Conservation (phyloP, 2,329 filamentous ascomycete species). For the Phialophora expanda region DNA sequence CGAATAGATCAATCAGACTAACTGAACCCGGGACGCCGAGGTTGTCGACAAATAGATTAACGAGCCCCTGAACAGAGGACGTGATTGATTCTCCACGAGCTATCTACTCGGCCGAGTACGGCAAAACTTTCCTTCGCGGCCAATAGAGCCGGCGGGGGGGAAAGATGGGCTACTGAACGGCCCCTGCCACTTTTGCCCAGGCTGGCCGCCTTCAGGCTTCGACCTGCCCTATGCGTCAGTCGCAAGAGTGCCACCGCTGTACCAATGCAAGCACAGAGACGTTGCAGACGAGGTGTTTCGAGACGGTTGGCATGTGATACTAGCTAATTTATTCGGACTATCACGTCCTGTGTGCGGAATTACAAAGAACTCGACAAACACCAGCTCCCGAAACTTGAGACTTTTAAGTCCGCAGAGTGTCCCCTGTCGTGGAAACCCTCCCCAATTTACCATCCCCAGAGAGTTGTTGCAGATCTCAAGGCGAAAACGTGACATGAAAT, state of each 20-base stretch:
- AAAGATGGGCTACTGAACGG: background rate
- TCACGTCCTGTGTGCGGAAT: background rate
- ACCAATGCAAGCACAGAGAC: too few relatives aligned
- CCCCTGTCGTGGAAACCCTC: background rate
- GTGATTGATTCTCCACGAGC: background rate
- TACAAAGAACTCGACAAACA: background rate
- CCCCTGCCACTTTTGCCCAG: background rate
- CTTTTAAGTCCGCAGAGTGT: background rate
- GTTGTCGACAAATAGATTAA: background rate
- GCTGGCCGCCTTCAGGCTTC: too few relatives aligned
- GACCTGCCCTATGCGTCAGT: too few relatives aligned
- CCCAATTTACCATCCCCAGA: background rate
- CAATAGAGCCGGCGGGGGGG: background rate
- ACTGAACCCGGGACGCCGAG: background rate
- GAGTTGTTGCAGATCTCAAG: background rate
- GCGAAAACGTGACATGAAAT: background rate
- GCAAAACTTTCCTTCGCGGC: background rate
- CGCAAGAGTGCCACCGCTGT: too few relatives aligned
- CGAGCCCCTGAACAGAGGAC: background rate
- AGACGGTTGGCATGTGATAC: background rate
- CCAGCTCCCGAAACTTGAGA: background rate
- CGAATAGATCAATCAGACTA: background rate
- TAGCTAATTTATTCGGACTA: background rate
- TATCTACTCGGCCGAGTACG: background rate
- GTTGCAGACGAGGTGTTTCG: background rate